phyloP scores from a whole-genome alignment of 345 rosid genomes.

The Eucalyptus lansdowneana region DNA sequence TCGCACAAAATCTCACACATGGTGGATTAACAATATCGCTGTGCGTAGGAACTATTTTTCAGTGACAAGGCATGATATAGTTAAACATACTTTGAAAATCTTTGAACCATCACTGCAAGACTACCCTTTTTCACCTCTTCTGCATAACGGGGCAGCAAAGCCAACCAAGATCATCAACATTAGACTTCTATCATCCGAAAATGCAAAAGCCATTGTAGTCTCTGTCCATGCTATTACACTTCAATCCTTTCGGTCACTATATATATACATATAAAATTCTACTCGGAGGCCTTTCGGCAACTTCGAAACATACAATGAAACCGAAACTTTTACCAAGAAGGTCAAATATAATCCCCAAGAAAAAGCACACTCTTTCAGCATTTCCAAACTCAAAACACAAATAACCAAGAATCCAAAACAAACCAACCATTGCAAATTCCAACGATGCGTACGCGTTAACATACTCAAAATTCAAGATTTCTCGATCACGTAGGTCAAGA shows the following conservation, averaged over 20 bases:
- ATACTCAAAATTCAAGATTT: not conserved
- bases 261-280: not conserved
- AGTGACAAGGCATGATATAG: not conserved
- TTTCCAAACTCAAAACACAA: not conserved
- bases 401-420: not conserved
- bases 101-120: not conserved
- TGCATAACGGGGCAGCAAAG: not conserved
- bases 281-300: not conserved
- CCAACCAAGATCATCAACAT: not conserved
- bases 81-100: not conserved
- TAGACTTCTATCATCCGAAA: not conserved
- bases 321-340: not conserved
- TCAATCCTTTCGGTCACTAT: not conserved
- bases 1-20: not conserved
- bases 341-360: not conserved
- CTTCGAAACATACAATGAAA: not conserved
- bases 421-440: not conserved
- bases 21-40: not conserved
- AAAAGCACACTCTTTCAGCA: not conserved
- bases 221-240: not conserved
- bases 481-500: not conserved
- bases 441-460: not conserved
- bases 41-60: not conserved
- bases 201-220: not conserved
- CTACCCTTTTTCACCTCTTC: not conserved